Evolutionary conservation across 495 filamentous ascomycete genomes (phyloP), one percentile per base, ranked within the genome.

Genomic region (Lophiotrema nucula): DNA sequence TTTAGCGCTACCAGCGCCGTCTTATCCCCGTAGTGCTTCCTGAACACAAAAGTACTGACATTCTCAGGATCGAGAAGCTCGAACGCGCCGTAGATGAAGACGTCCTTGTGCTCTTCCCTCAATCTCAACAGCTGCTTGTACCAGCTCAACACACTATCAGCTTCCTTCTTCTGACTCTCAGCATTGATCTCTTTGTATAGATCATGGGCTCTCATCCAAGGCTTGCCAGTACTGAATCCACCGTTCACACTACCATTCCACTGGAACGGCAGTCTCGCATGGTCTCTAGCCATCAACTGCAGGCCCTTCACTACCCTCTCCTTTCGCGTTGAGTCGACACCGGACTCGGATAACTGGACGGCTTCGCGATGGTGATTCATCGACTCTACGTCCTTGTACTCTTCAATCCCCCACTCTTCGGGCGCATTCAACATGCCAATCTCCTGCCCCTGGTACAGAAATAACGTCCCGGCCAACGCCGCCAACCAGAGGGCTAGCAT

Each of bases 151-250:
- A 77, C 69, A 3, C 77, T 81, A 18, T 75, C 60, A 0, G 67
- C 67, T 37, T 80, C 73, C 22, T 67, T 65, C 42, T 73, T 67
- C 56, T 84, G 78, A 1, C 69, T 69, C 21, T 75, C 76, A 26
- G 76, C 81, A 49, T 85, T 86, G 68, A 77, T 67, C 8, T 68
- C 60, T 2, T 28, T 48, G 52, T 79, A 81, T 55, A 81, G 68
- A 15, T 81, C 76, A 68, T 84, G 79, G 25, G 81, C 75, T 2
- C 80, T 76, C 81, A 85, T 85, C 83, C 83, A 86, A 2, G 83
- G 81, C 53, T 76, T 78, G 18, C 74, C 78, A 13, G 69, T 72
- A 1, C 75, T 70, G 47, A 86, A 86, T 3, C 85, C 85, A 0
- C 73, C 81, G 55, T 87, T 76, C 0, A 66, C 59, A 0, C 71